Conservation (phyloP, 495 filamentous ascomycete species). For the Neurospora pannonica region DNA sequence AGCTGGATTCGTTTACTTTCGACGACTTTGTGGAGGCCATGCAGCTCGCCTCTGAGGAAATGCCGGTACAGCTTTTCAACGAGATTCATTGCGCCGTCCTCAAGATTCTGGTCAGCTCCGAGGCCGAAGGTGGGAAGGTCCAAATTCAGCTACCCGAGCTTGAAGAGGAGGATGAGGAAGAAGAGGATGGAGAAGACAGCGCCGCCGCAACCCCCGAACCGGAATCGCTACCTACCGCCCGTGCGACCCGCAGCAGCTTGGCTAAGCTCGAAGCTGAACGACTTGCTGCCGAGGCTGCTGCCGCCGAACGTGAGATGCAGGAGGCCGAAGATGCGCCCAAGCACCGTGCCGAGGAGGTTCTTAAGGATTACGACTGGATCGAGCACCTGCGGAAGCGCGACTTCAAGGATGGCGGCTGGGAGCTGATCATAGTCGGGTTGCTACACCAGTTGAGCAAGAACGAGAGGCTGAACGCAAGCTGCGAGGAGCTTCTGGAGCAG, state of each 20-base stretch:
- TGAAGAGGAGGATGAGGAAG: slow-evolving; percentile 57
- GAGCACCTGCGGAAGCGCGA: slow-evolving; percentile 72
- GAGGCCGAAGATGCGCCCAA: slow-evolving; percentile 33
- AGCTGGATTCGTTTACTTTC: slow-evolving; percentile 93
- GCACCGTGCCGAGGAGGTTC: slow-evolving; percentile 74
- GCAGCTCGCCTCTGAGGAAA: slow-evolving; percentile 63
- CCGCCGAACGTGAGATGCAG: slow-evolving; percentile 31
- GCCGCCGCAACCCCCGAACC: slow-evolving; percentile 57
- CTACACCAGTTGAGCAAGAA: slow-evolving; percentile 74
- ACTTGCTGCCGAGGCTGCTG: slow-evolving; percentile 45
- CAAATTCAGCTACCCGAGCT: slow-evolving; percentile 71
- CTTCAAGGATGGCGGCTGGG: slow-evolving; percentile 86
- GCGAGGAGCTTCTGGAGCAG: slow-evolving; percentile 68
- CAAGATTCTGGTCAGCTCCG: slow-evolving; percentile 72
- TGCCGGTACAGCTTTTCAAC: slow-evolving; percentile 77
- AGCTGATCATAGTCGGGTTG: slow-evolving; percentile 78
- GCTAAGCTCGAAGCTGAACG: slow-evolving; percentile 68
- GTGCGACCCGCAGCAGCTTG: slow-evolving; percentile 76
- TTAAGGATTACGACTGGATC: slow-evolving; percentile 69
- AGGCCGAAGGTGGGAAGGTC: slow-evolving; percentile 66
- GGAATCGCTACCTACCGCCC: slow-evolving; percentile 50
- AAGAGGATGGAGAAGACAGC: slow-evolving; percentile 51
- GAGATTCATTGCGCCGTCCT: slow-evolving; percentile 88
- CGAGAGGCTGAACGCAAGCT: slow-evolving; percentile 55
- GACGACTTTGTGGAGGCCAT: slow-evolving; percentile 92